phyloP scores from a whole-genome alignment of 2,329 filamentous ascomycete genomes.

The Phaeosphaeriaceae sp. region DNA sequence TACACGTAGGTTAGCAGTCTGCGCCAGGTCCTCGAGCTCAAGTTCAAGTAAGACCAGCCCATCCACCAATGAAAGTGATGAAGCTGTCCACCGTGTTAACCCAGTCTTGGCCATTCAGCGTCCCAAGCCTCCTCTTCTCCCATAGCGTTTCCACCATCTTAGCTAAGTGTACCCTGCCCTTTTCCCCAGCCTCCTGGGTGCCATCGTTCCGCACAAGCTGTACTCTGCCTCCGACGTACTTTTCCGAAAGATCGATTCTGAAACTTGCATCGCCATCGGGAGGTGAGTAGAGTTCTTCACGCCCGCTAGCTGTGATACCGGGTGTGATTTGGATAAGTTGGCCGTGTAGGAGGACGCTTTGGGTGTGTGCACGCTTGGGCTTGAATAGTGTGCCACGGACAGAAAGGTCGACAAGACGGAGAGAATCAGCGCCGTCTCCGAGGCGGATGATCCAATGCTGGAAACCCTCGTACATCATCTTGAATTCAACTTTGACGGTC shows the following conservation, averaged over 20 bases:
- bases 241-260: conserved; percentile 46
- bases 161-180: conserved; percentile 27
- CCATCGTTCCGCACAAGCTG: conserved; percentile 44
- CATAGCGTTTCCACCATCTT: conserved; percentile 37
- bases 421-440: conserved; percentile 35
- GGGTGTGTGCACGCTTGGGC: conserved; percentile 32
- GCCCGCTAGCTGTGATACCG: conserved; percentile 13
- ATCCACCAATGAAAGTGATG: conserved; percentile 40
- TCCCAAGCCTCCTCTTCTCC: conserved; percentile 40
- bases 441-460: conserved; percentile 47
- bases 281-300: conserved; percentile 33
- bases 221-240: conserved; percentile 39
- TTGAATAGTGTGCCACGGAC: conserved; percentile 45
- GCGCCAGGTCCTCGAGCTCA: not conserved
- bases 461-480: conserved; percentile 50
- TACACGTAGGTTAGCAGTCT: not conserved
- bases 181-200: conserved; percentile 36
- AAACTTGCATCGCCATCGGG: conserved; percentile 48
- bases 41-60: conserved; percentile 10
- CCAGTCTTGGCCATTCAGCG: conserved; percentile 44
- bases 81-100: conserved; percentile 45
- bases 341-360: conserved; percentile 27
- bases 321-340: conserved; percentile 28
- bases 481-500: conserved; percentile 49
- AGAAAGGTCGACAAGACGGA: conserved; percentile 42